phyloP scores from a whole-genome alignment of 169 alveolate genomes.

The Plasmodium malariae region DNA sequence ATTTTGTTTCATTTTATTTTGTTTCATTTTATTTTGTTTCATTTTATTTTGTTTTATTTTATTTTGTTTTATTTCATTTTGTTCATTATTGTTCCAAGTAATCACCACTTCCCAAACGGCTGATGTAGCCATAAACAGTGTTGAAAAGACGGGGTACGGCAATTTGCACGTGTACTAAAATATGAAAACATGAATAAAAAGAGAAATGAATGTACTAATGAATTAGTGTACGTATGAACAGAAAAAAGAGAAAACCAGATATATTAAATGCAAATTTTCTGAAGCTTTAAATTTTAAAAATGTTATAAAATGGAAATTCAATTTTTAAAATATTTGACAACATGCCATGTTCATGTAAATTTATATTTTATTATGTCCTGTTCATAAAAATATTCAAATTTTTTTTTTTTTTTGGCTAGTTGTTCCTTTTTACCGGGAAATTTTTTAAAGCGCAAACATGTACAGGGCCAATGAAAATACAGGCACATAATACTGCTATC shows the following conservation, averaged over 20 bases:
- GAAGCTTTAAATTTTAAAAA: neutral
- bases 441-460: slow-evolving; percentile 88
- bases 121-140: slow-evolving; percentile 87
- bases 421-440: slow-evolving; percentile 84
- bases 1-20: neutral
- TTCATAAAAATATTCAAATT: neutral
- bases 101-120: slow-evolving; percentile 89
- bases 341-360: slow-evolving; percentile 1
- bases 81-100: slow-evolving; percentile 14
- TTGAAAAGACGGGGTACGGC: slow-evolving; percentile 90
- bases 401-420: neutral
- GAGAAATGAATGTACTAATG: neutral
- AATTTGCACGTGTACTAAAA: slow-evolving; percentile 89
- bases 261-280: neutral
- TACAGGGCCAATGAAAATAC: slow-evolving; percentile 90
- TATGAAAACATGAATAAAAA: slow-evolving; percentile 3
- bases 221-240: no score
- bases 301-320: neutral
- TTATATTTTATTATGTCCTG: slow-evolving; percentile 11
- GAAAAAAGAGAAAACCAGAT: neutral
- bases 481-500: slow-evolving; percentile 90
- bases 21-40: slow-evolving; percentile 25
- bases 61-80: slow-evolving; percentile 21
- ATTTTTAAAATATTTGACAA: neutral
- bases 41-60: neutral